Conservation (phyloP, 306 rosid genomes). For the Rosa persica region DNA sequence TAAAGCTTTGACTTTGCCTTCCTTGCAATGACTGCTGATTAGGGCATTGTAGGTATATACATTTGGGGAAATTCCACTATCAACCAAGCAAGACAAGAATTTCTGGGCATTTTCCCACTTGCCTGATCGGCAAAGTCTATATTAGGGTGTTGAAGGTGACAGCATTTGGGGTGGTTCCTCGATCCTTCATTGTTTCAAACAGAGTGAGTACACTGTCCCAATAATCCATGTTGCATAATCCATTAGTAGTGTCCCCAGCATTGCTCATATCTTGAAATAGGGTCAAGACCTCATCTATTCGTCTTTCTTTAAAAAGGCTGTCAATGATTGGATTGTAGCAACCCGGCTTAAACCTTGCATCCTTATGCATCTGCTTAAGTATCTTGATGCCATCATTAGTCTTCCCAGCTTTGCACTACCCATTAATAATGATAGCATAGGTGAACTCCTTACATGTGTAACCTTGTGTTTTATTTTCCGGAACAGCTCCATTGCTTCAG, state of each 20-base stretch:
- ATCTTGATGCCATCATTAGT: neutral
- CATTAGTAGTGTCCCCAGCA: neutral
- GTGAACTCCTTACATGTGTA: neutral
- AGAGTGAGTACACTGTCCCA: neutral
- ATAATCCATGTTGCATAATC: neutral
- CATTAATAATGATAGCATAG: neutral
- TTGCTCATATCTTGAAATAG: constrained; percentile 14
- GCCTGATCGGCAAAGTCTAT: too few species aligned
- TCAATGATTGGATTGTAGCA: neutral
- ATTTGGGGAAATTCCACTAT: too few species aligned
- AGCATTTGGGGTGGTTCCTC: neutral
- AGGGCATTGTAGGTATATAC: neutral
- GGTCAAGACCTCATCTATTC: neutral
- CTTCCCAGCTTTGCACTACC: neutral
- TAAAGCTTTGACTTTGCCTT: neutral
- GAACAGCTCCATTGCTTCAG: neutral
- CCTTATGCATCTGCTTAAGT: neutral
- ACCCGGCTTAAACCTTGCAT: neutral
- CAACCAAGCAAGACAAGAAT: too few species aligned
- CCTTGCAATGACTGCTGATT: neutral
- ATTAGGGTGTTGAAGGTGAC: neutral
- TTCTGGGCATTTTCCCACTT: too few species aligned
- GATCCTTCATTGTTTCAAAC: neutral
- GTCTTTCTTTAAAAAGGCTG: neutral
- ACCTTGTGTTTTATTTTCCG: neutral